Evolutionary conservation across 2,329 filamentous ascomycete species (phyloP).

Genomic region (Aspergillus texensis): DNA sequence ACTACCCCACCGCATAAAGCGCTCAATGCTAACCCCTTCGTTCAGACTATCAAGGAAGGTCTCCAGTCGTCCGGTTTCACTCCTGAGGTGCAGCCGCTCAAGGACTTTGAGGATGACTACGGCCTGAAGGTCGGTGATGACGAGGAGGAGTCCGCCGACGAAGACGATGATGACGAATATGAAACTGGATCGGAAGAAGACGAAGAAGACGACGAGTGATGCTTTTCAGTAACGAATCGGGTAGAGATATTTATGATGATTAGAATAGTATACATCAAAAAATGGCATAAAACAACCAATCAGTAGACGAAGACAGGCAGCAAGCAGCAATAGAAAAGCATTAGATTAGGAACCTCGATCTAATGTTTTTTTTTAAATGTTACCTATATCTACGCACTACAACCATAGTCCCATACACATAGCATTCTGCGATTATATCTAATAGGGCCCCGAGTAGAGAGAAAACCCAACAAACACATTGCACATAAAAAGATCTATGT

Average conservation of each 20-base stretch:
- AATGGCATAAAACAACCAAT: neutral
- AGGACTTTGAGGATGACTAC: conserved; percentile 87
- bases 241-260: neutral
- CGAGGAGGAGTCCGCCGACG: conserved; percentile 59
- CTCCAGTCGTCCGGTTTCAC: conserved; percentile 78
- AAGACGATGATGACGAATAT: conserved; percentile 48
- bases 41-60: conserved; percentile 71
- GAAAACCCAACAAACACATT: neutral
- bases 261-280: conserved; percentile 2
- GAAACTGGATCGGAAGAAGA: conserved; percentile 53
- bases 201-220: conserved; percentile 47
- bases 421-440: neutral
- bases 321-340: neutral
- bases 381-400: neutral
- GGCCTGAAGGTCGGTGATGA: conserved; percentile 69
- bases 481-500: conserved; percentile 4
- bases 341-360: neutral
- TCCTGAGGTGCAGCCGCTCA: conserved; percentile 71
- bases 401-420: neutral
- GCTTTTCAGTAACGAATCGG: conserved; percentile 6
- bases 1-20: neutral
- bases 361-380: neutral
- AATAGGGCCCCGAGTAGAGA: neutral
- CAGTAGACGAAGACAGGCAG: neutral
- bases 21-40: conserved; percentile 22